Conservation (phyloP, 305 asterid species). For the Ruellia speciosa region DNA sequence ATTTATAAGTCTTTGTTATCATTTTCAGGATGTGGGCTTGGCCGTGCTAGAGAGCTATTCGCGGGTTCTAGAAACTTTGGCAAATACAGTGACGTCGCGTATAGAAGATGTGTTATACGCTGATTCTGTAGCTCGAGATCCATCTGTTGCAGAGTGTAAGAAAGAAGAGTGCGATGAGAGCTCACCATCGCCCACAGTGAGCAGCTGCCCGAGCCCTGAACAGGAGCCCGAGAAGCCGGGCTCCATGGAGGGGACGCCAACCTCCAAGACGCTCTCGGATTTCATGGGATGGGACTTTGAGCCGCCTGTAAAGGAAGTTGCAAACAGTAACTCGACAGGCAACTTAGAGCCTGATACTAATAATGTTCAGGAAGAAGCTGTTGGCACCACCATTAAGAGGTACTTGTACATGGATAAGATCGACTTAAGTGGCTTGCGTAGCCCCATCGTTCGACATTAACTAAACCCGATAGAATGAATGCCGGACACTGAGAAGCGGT, state of each 20-base stretch:
- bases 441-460: not conserved
- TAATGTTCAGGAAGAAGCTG: conserved; percentile 28
- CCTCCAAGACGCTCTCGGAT: conserved; percentile 60
- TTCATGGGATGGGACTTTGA: conserved; percentile 68
- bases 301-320: conserved; percentile 24
- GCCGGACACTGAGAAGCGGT: not conserved
- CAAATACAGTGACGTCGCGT: conserved; percentile 66
- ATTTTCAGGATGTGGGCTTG: conserved; percentile 57
- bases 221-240: conserved; percentile 32
- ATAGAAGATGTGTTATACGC: conserved; percentile 70
- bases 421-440: conserved; percentile 21
- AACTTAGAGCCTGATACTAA: conserved; percentile 25
- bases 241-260: conserved; percentile 41
- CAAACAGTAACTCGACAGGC: conserved; percentile 27
- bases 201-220: conserved; percentile 24
- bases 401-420: conserved; percentile 52
- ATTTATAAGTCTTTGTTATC: not conserved
- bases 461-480: not conserved
- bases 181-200: conserved; percentile 32
- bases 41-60: conserved; percentile 80
- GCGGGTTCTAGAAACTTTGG: conserved; percentile 73
- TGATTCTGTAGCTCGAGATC: conserved; percentile 46
- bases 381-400: conserved; percentile 25
- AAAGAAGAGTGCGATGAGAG: conserved; percentile 22
- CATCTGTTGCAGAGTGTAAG: conserved; percentile 27